Conservation (phyloP, 306 rosid species). For the cucumber (Cucumis sativus) region DNA sequence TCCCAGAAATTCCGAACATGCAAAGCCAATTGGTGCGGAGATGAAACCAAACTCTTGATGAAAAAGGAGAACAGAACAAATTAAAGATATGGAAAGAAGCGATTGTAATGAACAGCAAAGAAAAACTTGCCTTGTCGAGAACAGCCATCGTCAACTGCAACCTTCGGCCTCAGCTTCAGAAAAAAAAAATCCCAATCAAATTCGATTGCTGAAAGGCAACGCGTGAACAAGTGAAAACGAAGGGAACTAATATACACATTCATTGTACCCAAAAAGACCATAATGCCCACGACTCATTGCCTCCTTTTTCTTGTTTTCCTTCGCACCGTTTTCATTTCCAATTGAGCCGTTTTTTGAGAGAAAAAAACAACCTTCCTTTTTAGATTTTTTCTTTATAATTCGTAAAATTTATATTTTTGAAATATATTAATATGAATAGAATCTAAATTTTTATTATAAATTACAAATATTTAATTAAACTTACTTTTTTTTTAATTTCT, state of each 20-base stretch:
- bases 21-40: neutral
- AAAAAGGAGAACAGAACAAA: neutral
- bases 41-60: neutral
- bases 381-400: too few relatives aligned
- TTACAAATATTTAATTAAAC: too few relatives aligned
- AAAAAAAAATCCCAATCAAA: neutral
- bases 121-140: neutral
- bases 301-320: neutral
- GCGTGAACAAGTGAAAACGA: neutral
- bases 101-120: neutral
- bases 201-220: neutral
- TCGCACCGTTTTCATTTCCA: neutral
- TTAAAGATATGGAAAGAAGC: neutral
- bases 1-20: neutral
- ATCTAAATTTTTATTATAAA: too few relatives aligned
- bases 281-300: neutral
- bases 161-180: neutral
- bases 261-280: neutral
- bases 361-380: neutral
- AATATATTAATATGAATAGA: too few relatives aligned
- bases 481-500: too few relatives aligned
- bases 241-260: neutral
- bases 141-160: constrained; percentile 1
- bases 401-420: too few relatives aligned
- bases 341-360: neutral